Percentiles rank a stretch among this genome's conserved stretches.
These are phyloP conservation scores for Oryza coarctata DNA, from an alignment of 176 grass and related monocot genomes.

Conservation along the genomic window DNA sequence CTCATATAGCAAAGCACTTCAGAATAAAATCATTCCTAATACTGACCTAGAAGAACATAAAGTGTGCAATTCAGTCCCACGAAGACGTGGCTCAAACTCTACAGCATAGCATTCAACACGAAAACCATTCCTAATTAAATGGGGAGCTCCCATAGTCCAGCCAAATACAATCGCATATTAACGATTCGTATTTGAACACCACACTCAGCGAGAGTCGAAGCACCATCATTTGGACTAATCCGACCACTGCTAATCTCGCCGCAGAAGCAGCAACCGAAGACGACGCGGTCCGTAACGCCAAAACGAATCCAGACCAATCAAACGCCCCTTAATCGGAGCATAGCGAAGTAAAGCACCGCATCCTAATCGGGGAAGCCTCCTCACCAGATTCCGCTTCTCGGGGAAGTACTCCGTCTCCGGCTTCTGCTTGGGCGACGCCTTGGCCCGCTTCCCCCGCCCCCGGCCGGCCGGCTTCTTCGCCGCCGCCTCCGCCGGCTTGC, in stretches of 20 bases:
- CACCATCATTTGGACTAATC: neutral
- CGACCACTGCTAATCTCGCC: neutral
- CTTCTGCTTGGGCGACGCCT: conserved; percentile 48
- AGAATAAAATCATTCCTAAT: neutral
- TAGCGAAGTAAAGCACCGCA: neutral
- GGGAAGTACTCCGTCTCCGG: conserved; percentile 55
- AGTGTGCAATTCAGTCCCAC: neutral
- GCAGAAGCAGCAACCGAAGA: neutral
- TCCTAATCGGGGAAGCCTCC: neutral
- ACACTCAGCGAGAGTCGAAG: neutral
- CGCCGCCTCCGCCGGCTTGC: conserved; percentile 15
- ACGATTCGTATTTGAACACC: neutral
- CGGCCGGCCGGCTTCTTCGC: neutral
- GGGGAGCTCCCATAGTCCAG: neutral
- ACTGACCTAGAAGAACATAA: neutral
- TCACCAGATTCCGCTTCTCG: conserved; percentile 59
- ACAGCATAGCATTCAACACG: neutral
- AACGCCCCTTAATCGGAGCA: neutral
- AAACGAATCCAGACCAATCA: neutral
- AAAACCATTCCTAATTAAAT: neutral
- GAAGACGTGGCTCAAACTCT: neutral
- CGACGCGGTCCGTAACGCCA: neutral
- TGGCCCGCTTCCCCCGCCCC: conserved; percentile 36
- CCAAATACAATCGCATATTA: neutral
- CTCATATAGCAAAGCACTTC: neutral